These are phyloP conservation scores for Takakia lepidozioides DNA, from an alignment of 225 moss, liverwort and hornwort genomes.

Conservation along the genomic window DNA sequence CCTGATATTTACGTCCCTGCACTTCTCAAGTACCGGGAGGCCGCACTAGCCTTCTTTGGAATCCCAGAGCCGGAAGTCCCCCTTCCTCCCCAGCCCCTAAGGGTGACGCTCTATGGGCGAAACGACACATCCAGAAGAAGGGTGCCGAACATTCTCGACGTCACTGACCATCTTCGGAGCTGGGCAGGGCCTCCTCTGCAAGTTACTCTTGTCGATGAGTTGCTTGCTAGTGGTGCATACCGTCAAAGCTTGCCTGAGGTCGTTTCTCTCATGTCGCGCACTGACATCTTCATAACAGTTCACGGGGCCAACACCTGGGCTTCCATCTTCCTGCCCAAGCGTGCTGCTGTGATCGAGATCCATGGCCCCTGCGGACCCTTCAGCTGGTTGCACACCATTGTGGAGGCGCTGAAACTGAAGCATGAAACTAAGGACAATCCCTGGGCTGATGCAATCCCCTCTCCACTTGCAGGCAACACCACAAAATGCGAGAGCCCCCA, in stretches of 20 bases:
- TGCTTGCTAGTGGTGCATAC: slow-evolving; percentile 29
- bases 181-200: slow-evolving; percentile 33
- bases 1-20: slow-evolving; percentile 22
- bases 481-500: slow-evolving; percentile 32
- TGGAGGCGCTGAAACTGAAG: slow-evolving; percentile 55
- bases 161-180: slow-evolving; percentile 33
- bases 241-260: slow-evolving; percentile 72
- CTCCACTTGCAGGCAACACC: slow-evolving; percentile 53
- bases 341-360: slow-evolving; percentile 64
- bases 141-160: slow-evolving; percentile 38
- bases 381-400: slow-evolving; percentile 49
- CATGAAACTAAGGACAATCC: slow-evolving; percentile 64
- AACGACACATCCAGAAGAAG: slow-evolving; percentile 54
- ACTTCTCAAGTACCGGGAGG: slow-evolving; percentile 43
- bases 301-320: slow-evolving; percentile 95
- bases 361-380: slow-evolving; percentile 73
- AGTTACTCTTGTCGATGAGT: slow-evolving; percentile 61
- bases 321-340: slow-evolving; percentile 65
- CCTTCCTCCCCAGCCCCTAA: slow-evolving; percentile 49
- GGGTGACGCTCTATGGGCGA: slow-evolving; percentile 83
- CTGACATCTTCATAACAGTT: slow-evolving; percentile 69
- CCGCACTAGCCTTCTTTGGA: slow-evolving; percentile 37
- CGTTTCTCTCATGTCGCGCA: slow-evolving; percentile 74
- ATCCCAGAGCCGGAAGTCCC: slow-evolving; percentile 21
- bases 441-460: slow-evolving; percentile 32